phyloP scores from a whole-genome alignment of 73 alveolate genomes.

The Symbiodinium pilosum region DNA sequence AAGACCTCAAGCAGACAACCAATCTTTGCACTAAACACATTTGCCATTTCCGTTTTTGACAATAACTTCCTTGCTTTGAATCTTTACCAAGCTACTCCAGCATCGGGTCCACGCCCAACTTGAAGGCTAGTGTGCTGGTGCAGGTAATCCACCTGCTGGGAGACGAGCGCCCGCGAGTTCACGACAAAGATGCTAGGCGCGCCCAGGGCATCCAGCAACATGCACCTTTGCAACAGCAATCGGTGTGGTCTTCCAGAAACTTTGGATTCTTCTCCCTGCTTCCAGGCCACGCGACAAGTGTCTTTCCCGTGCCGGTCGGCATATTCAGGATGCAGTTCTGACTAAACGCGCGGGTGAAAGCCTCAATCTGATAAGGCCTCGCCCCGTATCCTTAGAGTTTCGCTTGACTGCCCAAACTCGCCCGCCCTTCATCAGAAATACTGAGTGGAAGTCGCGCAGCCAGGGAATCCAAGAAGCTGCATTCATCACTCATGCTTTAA shows the following conservation, averaged over 20 bases:
- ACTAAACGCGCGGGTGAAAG: background rate
- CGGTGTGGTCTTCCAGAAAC: background rate
- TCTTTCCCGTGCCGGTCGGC: constrained; percentile 94
- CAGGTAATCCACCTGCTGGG: constrained; percentile 62
- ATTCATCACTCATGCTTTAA: too few relatives aligned
- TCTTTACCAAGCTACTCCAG: constrained; percentile 58
- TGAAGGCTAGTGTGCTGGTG: background rate
- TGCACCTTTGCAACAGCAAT: constrained; percentile 37
- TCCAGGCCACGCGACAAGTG: constrained; percentile 58
- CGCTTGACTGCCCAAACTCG: background rate
- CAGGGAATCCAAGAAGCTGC: background rate
- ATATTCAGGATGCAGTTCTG: constrained; percentile 57
- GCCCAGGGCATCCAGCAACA: constrained; percentile 79
- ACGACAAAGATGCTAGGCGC: constrained; percentile 58
- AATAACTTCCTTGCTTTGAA: too few relatives aligned
- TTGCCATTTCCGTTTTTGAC: too few relatives aligned
- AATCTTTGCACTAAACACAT: too few relatives aligned
- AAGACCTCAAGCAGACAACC: background rate
- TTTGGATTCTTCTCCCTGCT: background rate
- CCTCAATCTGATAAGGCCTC: constrained; percentile 78
- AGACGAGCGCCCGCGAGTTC: constrained; percentile 57
- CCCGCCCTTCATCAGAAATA: background rate
- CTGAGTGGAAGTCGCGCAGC: background rate
- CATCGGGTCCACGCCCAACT: background rate
- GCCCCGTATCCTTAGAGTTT: constrained; percentile 38